Conservation (phyloP, 495 filamentous ascomycete species). For the Mytilinidion resinicola region DNA sequence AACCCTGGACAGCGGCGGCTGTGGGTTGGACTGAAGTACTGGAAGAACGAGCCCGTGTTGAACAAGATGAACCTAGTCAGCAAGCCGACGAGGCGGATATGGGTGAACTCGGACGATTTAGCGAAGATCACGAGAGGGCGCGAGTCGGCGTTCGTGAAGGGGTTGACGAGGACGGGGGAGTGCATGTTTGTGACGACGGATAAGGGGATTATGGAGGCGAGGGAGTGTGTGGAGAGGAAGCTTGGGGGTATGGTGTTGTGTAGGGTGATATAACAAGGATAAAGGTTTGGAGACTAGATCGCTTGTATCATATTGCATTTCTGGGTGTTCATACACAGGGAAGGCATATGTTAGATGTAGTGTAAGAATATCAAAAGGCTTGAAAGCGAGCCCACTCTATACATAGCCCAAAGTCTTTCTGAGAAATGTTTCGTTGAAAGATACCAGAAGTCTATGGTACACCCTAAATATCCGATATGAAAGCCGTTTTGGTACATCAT, state of each 20-base stretch:
- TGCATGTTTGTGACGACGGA: slow-evolving; percentile 74
- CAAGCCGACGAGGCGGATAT: slow-evolving; percentile 69
- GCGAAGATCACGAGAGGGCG: slow-evolving; percentile 60
- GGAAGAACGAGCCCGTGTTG: slow-evolving; percentile 78
- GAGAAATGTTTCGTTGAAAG: too few relatives aligned
- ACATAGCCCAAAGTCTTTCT: too few relatives aligned
- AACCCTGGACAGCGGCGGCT: slow-evolving; percentile 74
- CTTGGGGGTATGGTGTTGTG: slow-evolving; percentile 79
- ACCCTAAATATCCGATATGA: too few relatives aligned
- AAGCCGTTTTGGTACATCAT: too few relatives aligned
- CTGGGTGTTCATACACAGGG: too few relatives aligned
- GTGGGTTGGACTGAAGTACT: slow-evolving; percentile 94
- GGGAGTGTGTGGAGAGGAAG: slow-evolving; percentile 81
- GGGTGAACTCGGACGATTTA: slow-evolving; percentile 54
- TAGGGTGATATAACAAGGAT: slow-evolving; percentile 44
- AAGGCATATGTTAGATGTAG: too few relatives aligned
- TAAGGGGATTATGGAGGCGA: slow-evolving; percentile 71
- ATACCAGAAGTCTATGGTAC: too few relatives aligned
- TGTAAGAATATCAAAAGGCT: too few relatives aligned
- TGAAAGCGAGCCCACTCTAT: too few relatives aligned
- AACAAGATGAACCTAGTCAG: slow-evolving; percentile 61
- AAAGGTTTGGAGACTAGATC: not conserved
- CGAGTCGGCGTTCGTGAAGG: slow-evolving; percentile 56
- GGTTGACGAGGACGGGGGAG: slow-evolving; percentile 74
- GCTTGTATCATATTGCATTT: not conserved